A percentile compares a stretch with the other conserved stretches of the same genome.
These are phyloP conservation scores for Pichia membranifaciens DNA, from an alignment of 805 yeast genomes.

Conservation along the genomic window DNA sequence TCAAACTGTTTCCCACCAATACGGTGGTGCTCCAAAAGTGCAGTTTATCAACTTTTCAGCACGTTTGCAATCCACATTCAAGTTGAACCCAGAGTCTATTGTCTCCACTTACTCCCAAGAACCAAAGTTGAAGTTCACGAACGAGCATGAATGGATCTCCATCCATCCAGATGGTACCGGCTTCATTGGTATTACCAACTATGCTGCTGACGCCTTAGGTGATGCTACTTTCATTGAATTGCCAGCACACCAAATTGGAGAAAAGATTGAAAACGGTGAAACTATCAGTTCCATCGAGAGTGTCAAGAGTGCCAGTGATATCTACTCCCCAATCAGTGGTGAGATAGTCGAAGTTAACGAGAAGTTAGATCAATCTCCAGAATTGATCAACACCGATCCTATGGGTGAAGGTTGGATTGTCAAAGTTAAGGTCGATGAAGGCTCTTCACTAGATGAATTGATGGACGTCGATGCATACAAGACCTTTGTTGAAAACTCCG, in stretches of 20 bases:
- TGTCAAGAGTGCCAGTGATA: conserved; percentile 90
- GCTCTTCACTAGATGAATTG: conserved; percentile 37
- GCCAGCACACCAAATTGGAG: conserved; percentile 43
- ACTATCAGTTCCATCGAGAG: conserved; percentile 89
- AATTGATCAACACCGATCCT: conserved; percentile 79
- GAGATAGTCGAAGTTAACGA: conserved; percentile 68
- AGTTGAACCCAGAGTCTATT: conserved; percentile 27
- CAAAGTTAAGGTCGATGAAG: conserved; percentile 54
- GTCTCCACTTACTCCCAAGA: conserved; percentile 32
- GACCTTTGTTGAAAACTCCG: conserved; percentile 51
- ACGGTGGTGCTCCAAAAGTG: no score
- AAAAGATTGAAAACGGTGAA: conserved; percentile 57
- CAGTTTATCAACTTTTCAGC: neutral
- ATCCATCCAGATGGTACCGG: conserved; percentile 76
- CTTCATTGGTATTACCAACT: conserved; percentile 85
- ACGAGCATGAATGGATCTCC: conserved; percentile 95
- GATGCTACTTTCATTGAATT: conserved; percentile 93
- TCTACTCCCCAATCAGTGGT: conserved; percentile 83
- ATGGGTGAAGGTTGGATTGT: conserved; percentile 93
- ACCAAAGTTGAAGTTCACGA: conserved; percentile 62
- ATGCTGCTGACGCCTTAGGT: conserved; percentile 95
- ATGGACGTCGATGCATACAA: conserved; percentile 53
- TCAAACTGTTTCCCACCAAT: conserved; percentile 8
- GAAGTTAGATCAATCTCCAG: conserved; percentile 62
- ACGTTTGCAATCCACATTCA: conserved; percentile 20